Evolutionary conservation across 2,329 filamentous ascomycete species (phyloP).

Genomic region (Pseudocercospora cruenta): DNA sequence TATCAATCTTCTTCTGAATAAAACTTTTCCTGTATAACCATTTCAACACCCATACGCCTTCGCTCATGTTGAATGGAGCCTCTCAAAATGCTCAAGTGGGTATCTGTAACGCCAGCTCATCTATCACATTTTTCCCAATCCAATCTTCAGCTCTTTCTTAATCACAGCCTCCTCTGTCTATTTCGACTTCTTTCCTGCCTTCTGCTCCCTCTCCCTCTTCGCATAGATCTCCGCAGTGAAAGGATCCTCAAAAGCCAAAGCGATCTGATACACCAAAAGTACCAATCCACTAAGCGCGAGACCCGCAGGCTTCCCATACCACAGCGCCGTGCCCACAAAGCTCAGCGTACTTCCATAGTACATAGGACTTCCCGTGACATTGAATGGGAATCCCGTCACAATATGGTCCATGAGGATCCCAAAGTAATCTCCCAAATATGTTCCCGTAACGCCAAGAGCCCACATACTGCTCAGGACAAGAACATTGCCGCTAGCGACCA

Average conservation of each 20-base stretch:
- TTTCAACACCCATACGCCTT: constrained; percentile 13
- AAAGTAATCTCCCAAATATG: constrained; percentile 97
- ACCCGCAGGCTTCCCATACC: constrained; percentile 86
- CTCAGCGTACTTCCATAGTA: constrained; percentile 92
- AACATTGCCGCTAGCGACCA: constrained; percentile 76
- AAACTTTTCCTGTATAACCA: constrained; percentile 4
- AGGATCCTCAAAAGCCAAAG: constrained; percentile 85
- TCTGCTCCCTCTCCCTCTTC: constrained; percentile 67
- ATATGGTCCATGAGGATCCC: constrained; percentile 95
- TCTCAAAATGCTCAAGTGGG: constrained; percentile 20
- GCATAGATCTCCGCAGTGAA: constrained; percentile 93
- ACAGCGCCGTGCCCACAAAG: constrained; percentile 84
- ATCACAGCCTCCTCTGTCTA: neutral
- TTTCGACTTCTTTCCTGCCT: constrained; percentile 36
- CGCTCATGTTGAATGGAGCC: constrained; percentile 40
- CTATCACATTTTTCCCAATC: constrained; percentile 4
- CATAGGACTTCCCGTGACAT: constrained; percentile 88
- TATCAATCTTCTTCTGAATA: neutral
- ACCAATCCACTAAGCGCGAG: constrained; percentile 76
- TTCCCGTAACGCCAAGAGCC: constrained; percentile 90
- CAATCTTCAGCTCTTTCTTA: neutral
- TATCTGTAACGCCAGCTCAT: constrained; percentile 25
- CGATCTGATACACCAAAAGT: constrained; percentile 75
- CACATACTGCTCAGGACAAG: constrained; percentile 89
- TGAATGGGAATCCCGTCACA: constrained; percentile 96